Evolutionary conservation across 2,329 filamentous ascomycete species (phyloP), one percentile per base, ranked within the genome.

Genomic region (Aspergillus latus): DNA sequence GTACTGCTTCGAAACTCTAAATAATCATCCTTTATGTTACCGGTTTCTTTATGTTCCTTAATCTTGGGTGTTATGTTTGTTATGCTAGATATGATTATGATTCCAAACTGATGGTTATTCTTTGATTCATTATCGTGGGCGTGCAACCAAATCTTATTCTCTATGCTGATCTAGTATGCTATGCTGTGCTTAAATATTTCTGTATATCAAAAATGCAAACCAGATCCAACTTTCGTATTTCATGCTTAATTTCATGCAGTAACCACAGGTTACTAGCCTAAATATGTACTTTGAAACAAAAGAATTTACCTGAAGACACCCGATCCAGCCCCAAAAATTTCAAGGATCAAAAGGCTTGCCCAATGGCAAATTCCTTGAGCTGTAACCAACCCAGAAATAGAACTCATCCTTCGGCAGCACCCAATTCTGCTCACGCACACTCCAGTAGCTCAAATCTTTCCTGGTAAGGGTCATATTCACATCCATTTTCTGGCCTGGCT

Each of bases 361-460:
- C 39, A 74, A 59, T 10, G 66, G 65, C 32, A 74, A 54, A 65
- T 73, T 64, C 40, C 71, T 55, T 26, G 70, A 74, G 56, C 72
- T 74, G n/a, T 65, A 62, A 3, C 73, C 73, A 39, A 70, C 71
- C 63, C 67, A 70, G 21, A 75, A 68, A 29, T 62, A 62, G 56
- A 74, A 73, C 46, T 62, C 57, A 4, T 68, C 68, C 13, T 79
- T 74, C 1, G 82, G 79, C 71, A 86, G 78, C 1, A 84, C 79
- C 88, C 88, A 92, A 62, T 90, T 89, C 74, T 90, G 87, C 40
- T 75, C 68, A 5, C 76, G 71, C 0, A 84, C 81, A 67, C 88
- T 87, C 88, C 88, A 91, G 45, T 89, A 87, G 62, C 88, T 90
- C 54, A 91, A 55, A 67, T 91, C 88, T 64, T 87, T 83, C 55